Evolutionary conservation across 2,329 filamentous ascomycete genomes (phyloP).

Genomic region (Cryphonectria parasitica): DNA sequence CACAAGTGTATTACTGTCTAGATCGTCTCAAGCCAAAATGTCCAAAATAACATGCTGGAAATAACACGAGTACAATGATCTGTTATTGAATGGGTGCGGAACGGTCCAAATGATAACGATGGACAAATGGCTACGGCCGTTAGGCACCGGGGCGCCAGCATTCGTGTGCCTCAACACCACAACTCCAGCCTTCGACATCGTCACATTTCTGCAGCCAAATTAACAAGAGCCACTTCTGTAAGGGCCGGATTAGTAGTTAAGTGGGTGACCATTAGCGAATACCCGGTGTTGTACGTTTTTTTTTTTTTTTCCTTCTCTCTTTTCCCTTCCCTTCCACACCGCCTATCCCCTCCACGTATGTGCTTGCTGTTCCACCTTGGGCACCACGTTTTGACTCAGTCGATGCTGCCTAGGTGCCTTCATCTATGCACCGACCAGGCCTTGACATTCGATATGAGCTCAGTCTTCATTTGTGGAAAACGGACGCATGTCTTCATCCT

Average conservation of each 20-base stretch:
- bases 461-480: no score
- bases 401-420: background rate
- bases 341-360: no score
- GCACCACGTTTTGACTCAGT: background rate
- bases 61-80: background rate
- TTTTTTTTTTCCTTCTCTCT: background rate
- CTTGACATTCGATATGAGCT: no score
- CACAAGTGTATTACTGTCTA: no score
- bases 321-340: no score
- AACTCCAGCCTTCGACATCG: slow-evolving; percentile 1
- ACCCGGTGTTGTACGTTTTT: background rate
- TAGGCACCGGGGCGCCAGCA: slow-evolving; percentile 1
- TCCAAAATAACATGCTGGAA: slow-evolving; percentile 7
- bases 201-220: background rate
- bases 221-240: no score
- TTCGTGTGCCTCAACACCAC: slow-evolving; percentile 10
- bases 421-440: no score
- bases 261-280: background rate
- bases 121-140: slow-evolving; percentile 1
- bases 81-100: slow-evolving; percentile 1
- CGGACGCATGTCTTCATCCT: no score
- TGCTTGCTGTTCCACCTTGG: background rate
- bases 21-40: no score
- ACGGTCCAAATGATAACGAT: slow-evolving; percentile 1
- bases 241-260: background rate